A percentile compares a stretch with the other conserved stretches of the same genome.
These are phyloP conservation scores for Ogataea chonburiensis DNA, from an alignment of 805 yeast genomes.

Conservation along the genomic window DNA sequence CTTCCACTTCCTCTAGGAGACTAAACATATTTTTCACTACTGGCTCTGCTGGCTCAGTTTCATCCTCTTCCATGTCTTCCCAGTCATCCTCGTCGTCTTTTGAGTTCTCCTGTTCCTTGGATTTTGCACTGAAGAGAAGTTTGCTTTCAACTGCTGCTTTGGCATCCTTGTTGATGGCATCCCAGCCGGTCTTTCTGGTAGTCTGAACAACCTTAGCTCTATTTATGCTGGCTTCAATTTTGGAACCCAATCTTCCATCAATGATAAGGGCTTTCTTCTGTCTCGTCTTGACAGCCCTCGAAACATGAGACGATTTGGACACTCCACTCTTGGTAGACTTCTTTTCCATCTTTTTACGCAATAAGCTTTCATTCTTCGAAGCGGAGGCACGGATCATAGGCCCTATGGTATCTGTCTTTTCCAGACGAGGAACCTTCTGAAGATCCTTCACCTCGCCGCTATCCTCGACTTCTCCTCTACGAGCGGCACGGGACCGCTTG, in stretches of 20 bases:
- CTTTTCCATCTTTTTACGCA: constrained; percentile 54
- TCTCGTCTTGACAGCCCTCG: constrained; percentile 35
- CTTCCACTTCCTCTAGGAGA: constrained; percentile 29
- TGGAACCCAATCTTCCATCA: constrained; percentile 55
- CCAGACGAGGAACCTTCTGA: constrained; percentile 54
- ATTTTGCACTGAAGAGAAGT: constrained; percentile 1
- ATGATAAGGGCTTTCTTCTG: constrained; percentile 50
- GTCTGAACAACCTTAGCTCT: constrained; percentile 61
- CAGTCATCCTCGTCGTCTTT: constrained; percentile 18
- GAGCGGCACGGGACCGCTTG: constrained; percentile 74
- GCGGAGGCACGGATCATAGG: constrained; percentile 65
- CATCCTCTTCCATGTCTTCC: constrained; percentile 25
- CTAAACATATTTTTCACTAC: constrained; percentile 27
- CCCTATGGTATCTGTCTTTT: constrained; percentile 56
- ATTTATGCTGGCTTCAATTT: constrained; percentile 61
- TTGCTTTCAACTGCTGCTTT: constrained; percentile 28
- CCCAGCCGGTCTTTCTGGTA: constrained; percentile 74
- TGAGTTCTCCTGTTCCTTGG: constrained; percentile 8
- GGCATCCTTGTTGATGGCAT: constrained; percentile 54
- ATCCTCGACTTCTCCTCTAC: constrained; percentile 55
- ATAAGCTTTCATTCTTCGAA: constrained; percentile 57
- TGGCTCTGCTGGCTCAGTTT: constrained; percentile 3
- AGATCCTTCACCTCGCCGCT: constrained; percentile 44
- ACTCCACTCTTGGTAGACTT: constrained; percentile 12
- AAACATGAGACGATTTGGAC: constrained; percentile 25